These are phyloP conservation scores for Coccinonectria pachysandricola DNA, from an alignment of 2,329 filamentous ascomycete species.

Conservation along the genomic window DNA sequence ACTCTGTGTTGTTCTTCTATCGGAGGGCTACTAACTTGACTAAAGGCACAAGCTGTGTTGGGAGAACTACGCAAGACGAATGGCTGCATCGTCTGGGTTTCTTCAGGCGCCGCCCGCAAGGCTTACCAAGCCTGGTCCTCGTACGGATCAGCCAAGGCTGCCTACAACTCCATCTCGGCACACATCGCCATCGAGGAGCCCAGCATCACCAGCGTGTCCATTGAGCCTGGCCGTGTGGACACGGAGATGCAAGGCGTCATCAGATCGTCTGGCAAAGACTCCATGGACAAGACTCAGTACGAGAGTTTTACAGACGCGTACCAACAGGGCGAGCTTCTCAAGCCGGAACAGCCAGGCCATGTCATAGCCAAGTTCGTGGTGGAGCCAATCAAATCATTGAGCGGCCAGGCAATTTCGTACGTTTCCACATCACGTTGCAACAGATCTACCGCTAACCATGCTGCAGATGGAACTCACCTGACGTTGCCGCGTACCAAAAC, in stretches of 20 bases:
- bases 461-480: conserved; percentile 29
- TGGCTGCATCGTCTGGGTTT: conserved; percentile 68
- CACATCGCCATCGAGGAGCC: conserved; percentile 71
- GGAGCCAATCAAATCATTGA: conserved; percentile 54
- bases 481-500: conserved; percentile 44
- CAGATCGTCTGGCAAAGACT: conserved; percentile 45
- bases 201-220: conserved; percentile 58
- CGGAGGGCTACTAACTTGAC: conserved; percentile 6
- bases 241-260: conserved; percentile 86
- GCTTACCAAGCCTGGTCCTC: conserved; percentile 66
- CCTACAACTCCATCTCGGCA: conserved; percentile 65
- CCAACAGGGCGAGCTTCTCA: conserved; percentile 60
- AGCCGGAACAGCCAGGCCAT: conserved; percentile 72
- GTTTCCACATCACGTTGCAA: conserved; percentile 17
- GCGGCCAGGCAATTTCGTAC: conserved; percentile 65
- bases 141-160: conserved; percentile 77
- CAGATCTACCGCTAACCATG: conserved; percentile 9
- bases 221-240: conserved; percentile 74
- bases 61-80: conserved; percentile 55
- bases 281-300: conserved; percentile 49
- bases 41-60: conserved; percentile 59
- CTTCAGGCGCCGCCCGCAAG: conserved; percentile 62
- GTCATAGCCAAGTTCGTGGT: conserved; percentile 75
- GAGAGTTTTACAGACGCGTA: conserved; percentile 59
- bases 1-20: too few relatives aligned